phyloP scores from a whole-genome alignment of 2,329 filamentous ascomycete species.

The Eutypa lata region DNA sequence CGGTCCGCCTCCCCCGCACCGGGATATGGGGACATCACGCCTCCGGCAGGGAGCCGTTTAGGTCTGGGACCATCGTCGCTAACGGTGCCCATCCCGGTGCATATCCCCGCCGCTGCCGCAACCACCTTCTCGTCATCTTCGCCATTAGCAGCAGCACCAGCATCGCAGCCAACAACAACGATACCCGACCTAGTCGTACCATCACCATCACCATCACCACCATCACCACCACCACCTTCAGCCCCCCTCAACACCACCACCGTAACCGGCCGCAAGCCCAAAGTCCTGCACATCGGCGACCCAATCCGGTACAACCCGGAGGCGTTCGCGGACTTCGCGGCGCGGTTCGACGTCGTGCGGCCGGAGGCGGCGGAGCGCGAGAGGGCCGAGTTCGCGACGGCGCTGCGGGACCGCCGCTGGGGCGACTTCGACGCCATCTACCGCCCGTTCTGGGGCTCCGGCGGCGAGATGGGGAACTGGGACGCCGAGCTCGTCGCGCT shows the following conservation, averaged over 20 bases:
- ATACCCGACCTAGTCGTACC: constrained; percentile 20
- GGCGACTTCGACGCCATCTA: constrained; percentile 51
- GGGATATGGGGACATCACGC: constrained; percentile 10
- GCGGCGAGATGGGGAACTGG: constrained; percentile 64
- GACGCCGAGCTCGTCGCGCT: constrained; percentile 55
- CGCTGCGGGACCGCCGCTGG: constrained; percentile 49
- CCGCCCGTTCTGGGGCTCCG: constrained; percentile 61
- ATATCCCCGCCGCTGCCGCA: constrained; percentile 18
- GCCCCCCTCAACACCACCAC: constrained; percentile 9
- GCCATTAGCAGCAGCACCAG: constrained; percentile 11
- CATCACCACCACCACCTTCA: constrained; percentile 11
- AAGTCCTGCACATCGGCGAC: constrained; percentile 76
- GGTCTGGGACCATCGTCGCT: constrained; percentile 9
- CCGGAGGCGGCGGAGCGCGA: constrained; percentile 48
- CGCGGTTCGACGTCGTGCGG: constrained; percentile 48
- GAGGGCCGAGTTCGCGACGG: constrained; percentile 46
- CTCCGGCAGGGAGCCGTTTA: not conserved
- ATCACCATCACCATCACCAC: constrained; percentile 12
- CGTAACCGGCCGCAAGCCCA: constrained; percentile 32
- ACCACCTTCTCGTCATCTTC: constrained; percentile 8
- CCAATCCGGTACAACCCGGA: constrained; percentile 47
- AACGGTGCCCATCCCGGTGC: constrained; percentile 20
- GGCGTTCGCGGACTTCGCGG: constrained; percentile 41
- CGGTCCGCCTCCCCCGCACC: constrained; percentile 39
- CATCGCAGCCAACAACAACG: constrained; percentile 19